A percentile compares a stretch with the other conserved stretches of the same genome.
Evolutionary conservation across 2,329 filamentous ascomycete species (phyloP).

Genomic region (Pseudogymnoascus sp.): DNA sequence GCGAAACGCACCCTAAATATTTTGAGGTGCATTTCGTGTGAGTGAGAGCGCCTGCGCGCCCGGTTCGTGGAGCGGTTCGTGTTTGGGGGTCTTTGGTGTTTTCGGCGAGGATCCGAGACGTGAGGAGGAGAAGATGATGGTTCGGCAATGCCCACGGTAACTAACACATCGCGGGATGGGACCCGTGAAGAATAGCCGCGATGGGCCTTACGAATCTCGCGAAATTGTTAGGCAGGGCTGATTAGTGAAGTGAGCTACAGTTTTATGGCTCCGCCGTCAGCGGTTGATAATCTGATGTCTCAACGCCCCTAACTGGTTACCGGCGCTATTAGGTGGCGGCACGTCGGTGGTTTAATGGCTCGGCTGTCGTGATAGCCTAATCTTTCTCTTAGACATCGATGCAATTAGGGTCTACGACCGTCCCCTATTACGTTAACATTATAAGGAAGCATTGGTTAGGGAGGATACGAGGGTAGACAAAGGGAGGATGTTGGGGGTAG

Average conservation of each 20-base stretch:
- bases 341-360: not conserved
- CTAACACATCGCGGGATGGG: not conserved
- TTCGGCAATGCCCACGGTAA: not conserved
- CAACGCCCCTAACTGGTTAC: not conserved
- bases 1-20: not conserved
- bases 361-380: not conserved
- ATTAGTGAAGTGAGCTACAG: not conserved
- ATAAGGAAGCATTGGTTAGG: not conserved
- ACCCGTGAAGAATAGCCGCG: not conserved
- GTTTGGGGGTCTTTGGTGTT: not conserved
- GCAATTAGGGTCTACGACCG: not conserved
- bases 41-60: not conserved
- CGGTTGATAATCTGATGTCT: not conserved
- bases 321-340: not conserved
- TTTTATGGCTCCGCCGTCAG: not conserved
- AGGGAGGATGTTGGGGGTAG: not conserved
- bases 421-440: not conserved
- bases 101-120: not conserved
- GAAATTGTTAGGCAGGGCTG: not conserved
- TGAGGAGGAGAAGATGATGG: not conserved
- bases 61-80: not conserved
- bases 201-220: too few species aligned
- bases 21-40: not conserved
- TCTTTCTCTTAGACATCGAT: not conserved
- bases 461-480: too few species aligned